Base-by-base conservation (phyloP, 2,329 filamentous ascomycete species). In the Neoscytalidium dimidiatum region DNA sequence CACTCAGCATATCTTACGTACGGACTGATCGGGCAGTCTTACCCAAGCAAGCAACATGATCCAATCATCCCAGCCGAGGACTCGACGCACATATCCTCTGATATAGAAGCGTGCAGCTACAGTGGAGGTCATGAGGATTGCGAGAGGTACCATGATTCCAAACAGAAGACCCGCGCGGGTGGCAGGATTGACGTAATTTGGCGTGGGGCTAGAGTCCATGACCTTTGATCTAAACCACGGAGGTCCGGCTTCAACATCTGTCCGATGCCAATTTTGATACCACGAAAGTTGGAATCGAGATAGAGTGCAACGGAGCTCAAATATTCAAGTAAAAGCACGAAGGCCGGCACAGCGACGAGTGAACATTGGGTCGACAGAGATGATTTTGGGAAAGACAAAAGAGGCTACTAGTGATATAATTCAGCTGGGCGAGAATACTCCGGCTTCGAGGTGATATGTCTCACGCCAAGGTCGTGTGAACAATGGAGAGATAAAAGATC, bases 121-220 rank as follows among this genome's bases (percentile, higher is more conserved):
- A 23, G 60, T 52, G 4, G 31, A 14, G 4, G 62, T 52, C 43
- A 70, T 69, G 1, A 73, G 51, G n/a, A 62, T 23, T 35, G 71
- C 66, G 1, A 67, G 67, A 3, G 72, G 69, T 21, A 71, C 70
- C 9, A 68, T 53, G 13, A 74, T 41, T 2, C 67, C 72, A 64
- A 75, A 61, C 0, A 72, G 69, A 58, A 73, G 23, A 11, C 71
- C 70, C 8, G 67, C 61, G 2, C 68, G 66, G 1, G 70, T 75
- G 2, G 66, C 56, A 3, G 73, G 73, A 44, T 74, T 58, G 29
- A 72, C 70, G 69, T 72, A 75, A 28, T 75, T 75, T 6, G 71
- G 72, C 17, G 64, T 19, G 1, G 73, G 73, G 44, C 70, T 74
- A 3, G 70, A n/a, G 3, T 26, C 51, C 35, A 56, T 41, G 51